Base-by-base conservation (phyloP, 345 rosid genomes). In the Hibiscus syriacus region DNA sequence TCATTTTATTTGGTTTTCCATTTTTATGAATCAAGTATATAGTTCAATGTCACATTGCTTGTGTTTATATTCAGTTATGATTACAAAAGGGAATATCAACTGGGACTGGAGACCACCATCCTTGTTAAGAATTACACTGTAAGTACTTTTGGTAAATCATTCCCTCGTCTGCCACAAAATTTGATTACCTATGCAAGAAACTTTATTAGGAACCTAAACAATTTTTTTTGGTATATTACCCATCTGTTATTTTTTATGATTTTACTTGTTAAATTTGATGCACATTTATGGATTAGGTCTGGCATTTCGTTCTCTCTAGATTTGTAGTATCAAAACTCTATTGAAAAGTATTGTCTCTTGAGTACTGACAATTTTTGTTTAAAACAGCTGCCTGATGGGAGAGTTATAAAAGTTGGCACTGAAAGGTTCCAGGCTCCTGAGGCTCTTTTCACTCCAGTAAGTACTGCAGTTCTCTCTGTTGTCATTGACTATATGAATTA, bases 381-480 rank as follows among this genome's bases (percentile, higher is more conserved):
- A 69, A 50, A 78, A 63, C 85, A 93, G 97, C 89, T 93, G 70
- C 98, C 98, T 74, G 98, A 93, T 82, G 96, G 97, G 69, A 84
- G 96, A 71, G 81, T 87, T 65, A 87, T 93, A 70, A 90, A 93
- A 86, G 96, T 90, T 64, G 97, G 98, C 67, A 93, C 97, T 13
- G 98, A 93, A 83, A 77, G 98, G 70, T 93, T 93, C 76, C 96
- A 93, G 73, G 97, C 98, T 61, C 96, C 98, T 39, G 97, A 93
- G 81, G 98, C 98, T 27, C 92, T 93, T 53, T 93, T 93, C 69
- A 87, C 98, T 12, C 98, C 98, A 29, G 98, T 93, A 77, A 80
- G 84, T 34, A 56, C 72, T 38, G 6, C 64, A 48, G 26, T 6
- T 30, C 22, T 59, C 43, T 58, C 65, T 25, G 2, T 78, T 22